These are phyloP conservation scores for Musa troglodytarum DNA, from an alignment of 176 grass and related monocot species.

Conservation along the genomic window DNA sequence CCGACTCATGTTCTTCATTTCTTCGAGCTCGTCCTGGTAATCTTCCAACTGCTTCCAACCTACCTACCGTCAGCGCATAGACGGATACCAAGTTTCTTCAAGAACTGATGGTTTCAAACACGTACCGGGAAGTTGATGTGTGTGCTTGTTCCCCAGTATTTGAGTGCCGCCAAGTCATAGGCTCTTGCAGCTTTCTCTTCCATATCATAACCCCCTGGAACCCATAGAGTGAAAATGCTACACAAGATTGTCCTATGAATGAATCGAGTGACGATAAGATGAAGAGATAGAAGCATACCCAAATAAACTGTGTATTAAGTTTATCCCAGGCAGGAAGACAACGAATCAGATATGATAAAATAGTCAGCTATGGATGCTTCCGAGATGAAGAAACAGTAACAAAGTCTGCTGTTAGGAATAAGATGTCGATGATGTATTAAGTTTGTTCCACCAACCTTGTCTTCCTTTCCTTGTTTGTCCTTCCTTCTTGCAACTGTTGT, in stretches of 20 bases:
- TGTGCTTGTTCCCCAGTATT: slow-evolving; percentile 61
- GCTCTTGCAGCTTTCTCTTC: slow-evolving; percentile 78
- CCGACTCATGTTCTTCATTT: slow-evolving; percentile 64
- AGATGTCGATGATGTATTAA: not conserved
- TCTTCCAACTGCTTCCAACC: slow-evolving; percentile 42
- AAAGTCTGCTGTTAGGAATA: too few species aligned
- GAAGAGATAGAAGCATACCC: slow-evolving; percentile 30
- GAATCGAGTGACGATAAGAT: not conserved
- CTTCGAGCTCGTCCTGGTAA: slow-evolving; percentile 42
- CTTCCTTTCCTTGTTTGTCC: slow-evolving; percentile 88
- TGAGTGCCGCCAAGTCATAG: slow-evolving; percentile 67
- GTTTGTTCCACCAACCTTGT: slow-evolving; percentile 40
- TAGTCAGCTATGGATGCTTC: not conserved
- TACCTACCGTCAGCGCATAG: not conserved
- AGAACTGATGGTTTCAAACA: not conserved
- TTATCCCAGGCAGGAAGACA: not conserved
- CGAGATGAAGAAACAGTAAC: too few species aligned
- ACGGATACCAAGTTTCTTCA: not conserved
- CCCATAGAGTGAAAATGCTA: not conserved
- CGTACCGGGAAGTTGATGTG: slow-evolving; percentile 63
- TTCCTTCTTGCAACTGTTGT: slow-evolving; percentile 95
- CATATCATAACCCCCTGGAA: slow-evolving; percentile 81
- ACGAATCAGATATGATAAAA: not conserved
- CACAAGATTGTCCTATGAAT: not conserved
- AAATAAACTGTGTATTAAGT: slow-evolving; percentile 82